Percentiles rank a stretch among this genome's conserved stretches.
phyloP scores from a whole-genome alignment of 371 early-diverging fungal genomes.

The Mucor irregularis region DNA sequence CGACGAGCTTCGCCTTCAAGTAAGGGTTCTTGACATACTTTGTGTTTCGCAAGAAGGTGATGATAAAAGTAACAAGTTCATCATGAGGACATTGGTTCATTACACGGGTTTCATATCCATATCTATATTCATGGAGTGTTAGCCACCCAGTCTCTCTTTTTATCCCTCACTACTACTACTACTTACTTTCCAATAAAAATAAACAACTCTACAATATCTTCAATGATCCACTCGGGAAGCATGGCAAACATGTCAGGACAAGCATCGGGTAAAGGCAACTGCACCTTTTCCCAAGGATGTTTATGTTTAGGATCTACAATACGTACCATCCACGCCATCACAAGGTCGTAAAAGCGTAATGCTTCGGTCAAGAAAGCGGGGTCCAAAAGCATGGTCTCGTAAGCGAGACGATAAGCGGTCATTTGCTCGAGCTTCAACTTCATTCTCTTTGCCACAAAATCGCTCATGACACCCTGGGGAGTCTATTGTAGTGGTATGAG shows the following conservation, averaged over 20 bases:
- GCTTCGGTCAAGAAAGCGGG: constrained; percentile 58
- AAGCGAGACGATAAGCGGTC: constrained; percentile 66
- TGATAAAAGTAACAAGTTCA: constrained; percentile 77
- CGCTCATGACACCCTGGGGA: constrained; percentile 51
- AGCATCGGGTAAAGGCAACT: constrained; percentile 53
- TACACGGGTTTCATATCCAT: constrained; percentile 62
- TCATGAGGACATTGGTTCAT: constrained; percentile 62
- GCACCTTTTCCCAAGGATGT: constrained; percentile 57
- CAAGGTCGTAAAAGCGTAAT: constrained; percentile 79
- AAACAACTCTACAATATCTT: constrained; percentile 81
- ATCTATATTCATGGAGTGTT: constrained; percentile 30
- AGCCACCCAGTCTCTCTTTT: too few species aligned
- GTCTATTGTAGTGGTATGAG: constrained; percentile 28
- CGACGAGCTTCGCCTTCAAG: constrained; percentile 90
- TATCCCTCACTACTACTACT: too few species aligned
- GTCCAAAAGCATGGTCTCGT: constrained; percentile 80
- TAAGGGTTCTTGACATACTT: constrained; percentile 91
- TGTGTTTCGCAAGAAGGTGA: constrained; percentile 77
- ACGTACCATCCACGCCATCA: constrained; percentile 80
- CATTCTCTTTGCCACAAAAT: constrained; percentile 56
- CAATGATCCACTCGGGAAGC: constrained; percentile 92
- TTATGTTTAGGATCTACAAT: constrained; percentile 53
- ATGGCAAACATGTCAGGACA: constrained; percentile 68
- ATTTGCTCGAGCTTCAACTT: constrained; percentile 59
- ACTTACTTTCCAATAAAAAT: constrained; percentile 62